Percentiles rank a stretch among this genome's conserved stretches.
These are phyloP conservation scores for Penicillium sp. DNA, from an alignment of 2,329 filamentous ascomycete genomes.

Conservation along the genomic window DNA sequence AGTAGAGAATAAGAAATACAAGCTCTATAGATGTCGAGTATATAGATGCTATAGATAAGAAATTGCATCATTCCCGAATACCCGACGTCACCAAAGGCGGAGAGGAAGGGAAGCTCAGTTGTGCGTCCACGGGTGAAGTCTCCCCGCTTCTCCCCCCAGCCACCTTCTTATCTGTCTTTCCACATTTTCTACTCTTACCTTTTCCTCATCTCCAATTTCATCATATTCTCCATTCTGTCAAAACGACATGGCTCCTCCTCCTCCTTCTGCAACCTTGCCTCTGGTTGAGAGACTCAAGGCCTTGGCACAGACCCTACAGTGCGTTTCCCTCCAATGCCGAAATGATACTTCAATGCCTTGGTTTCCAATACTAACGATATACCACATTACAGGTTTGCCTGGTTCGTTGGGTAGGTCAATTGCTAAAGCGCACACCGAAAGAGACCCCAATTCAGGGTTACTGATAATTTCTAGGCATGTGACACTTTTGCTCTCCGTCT, in stretches of 20 bases:
- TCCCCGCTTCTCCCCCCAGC: conserved; percentile 7
- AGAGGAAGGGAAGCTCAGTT: conserved; percentile 8
- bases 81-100: conserved; percentile 19
- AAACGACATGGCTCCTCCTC: conserved; percentile 61
- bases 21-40: background rate
- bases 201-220: conserved; percentile 1
- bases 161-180: conserved; percentile 8
- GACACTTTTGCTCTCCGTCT: conserved; percentile 69
- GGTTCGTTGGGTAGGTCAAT: conserved; percentile 65
- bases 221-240: conserved; percentile 4
- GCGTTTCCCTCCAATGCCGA: conserved; percentile 40
- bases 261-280: conserved; percentile 55
- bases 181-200: conserved; percentile 3
- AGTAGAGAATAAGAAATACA: background rate
- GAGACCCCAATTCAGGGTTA: conserved; percentile 3
- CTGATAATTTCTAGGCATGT: conserved; percentile 58
- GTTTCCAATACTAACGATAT: conserved; percentile 15
- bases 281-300: conserved; percentile 64
- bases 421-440: conserved; percentile 5
- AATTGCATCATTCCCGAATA: conserved; percentile 17
- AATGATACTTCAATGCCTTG: conserved; percentile 9
- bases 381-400: conserved; percentile 47
- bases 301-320: conserved; percentile 85
- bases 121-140: conserved; percentile 2
- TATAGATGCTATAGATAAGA: background rate